phyloP scores from a whole-genome alignment of 352 stramenopile species.

The Globisporangium carolinianum region DNA sequence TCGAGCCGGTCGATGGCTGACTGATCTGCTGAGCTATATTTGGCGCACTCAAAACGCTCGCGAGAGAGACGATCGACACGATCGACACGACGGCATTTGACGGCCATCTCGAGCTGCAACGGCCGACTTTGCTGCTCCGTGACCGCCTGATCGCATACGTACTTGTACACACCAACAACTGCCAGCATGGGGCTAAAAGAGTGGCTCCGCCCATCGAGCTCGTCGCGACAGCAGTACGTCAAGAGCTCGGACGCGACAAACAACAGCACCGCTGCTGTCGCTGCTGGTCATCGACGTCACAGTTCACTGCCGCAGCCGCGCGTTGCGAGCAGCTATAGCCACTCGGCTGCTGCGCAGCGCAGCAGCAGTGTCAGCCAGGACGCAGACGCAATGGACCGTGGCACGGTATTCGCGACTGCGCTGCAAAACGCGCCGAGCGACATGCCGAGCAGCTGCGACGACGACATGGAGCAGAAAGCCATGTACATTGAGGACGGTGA shows the following conservation, averaged over 20 bases:
- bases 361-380: conserved; percentile 11
- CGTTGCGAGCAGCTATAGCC: conserved; percentile 1
- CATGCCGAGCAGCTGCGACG: conserved; percentile 2
- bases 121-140: not conserved
- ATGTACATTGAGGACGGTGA: conserved; percentile 10
- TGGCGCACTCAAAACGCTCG: not conserved
- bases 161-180: not conserved
- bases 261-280: conserved; percentile 1
- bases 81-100: not conserved
- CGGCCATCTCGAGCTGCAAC: not conserved
- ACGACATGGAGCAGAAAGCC: conserved; percentile 3
- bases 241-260: conserved; percentile 2
- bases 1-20: too few species aligned
- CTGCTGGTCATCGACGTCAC: conserved; percentile 6
- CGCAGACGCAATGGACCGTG: not conserved
- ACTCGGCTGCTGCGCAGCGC: not conserved
- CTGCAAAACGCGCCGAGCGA: conserved; percentile 10
- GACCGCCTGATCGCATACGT: not conserved
- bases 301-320: conserved; percentile 4
- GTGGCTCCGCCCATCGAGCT: conserved; percentile 44
- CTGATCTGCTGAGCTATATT: too few species aligned
- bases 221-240: conserved; percentile 2
- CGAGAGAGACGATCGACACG: not conserved
- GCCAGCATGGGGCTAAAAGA: conserved; percentile 53
- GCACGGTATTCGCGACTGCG: conserved; percentile 12